A percentile compares a stretch with the other conserved stretches of the same genome.
These are phyloP conservation scores for Saturnispora besseyi DNA, from an alignment of 805 yeast genomes.

Conservation along the genomic window DNA sequence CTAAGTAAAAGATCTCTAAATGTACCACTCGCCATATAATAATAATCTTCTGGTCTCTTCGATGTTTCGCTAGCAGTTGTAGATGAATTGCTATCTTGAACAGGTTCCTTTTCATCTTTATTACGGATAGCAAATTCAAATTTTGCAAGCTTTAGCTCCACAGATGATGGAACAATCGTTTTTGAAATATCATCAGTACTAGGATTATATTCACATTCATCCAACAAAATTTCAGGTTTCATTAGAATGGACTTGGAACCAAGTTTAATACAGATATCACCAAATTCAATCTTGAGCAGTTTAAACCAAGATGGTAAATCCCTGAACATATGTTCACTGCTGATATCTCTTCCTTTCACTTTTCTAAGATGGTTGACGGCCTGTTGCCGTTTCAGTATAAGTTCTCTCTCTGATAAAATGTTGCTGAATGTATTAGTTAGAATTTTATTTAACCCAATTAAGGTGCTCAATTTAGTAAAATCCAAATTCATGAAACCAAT, in stretches of 20 bases:
- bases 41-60: constrained; percentile 9
- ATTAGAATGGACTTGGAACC: constrained; percentile 19
- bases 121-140: background rate
- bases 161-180: constrained; percentile 6
- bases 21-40: constrained; percentile 4
- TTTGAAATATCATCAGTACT: constrained; percentile 1
- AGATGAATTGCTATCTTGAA: background rate
- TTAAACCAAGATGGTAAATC: constrained; percentile 30
- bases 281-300: constrained; percentile 17
- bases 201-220: constrained; percentile 5
- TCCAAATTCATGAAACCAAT: constrained; percentile 20
- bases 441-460: constrained; percentile 21
- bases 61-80: constrained; percentile 3
- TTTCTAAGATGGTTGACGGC: background rate
- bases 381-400: background rate
- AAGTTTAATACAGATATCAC: constrained; percentile 8
- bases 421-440: constrained; percentile 1
- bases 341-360: background rate
- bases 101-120: background rate
- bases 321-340: constrained; percentile 18
- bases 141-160: background rate
- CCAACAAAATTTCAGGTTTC: constrained; percentile 8
- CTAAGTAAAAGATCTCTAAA: background rate
- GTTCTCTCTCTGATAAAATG: background rate
- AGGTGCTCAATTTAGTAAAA: constrained; percentile 21